These are phyloP conservation scores for Cetraspora pellucida DNA, from an alignment of 192 early-diverging fungal genomes.

Conservation along the genomic window DNA sequence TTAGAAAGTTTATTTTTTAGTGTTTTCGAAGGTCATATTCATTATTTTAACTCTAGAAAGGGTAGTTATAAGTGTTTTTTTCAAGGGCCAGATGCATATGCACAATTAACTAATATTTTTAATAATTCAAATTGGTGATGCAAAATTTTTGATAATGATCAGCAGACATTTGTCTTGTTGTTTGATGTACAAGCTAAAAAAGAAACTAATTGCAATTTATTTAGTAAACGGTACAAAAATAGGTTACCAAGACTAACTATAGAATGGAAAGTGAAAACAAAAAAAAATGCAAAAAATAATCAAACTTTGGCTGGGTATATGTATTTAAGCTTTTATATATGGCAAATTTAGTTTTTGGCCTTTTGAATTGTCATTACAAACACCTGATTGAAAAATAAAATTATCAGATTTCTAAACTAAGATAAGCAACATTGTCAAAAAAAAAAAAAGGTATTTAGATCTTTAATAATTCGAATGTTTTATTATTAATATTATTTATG, in stretches of 20 bases:
- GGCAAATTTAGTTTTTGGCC: not conserved
- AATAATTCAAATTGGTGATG: not conserved
- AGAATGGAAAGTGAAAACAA: not conserved
- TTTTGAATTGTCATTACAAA: no score
- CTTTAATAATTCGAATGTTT: no score
- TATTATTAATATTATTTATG: no score
- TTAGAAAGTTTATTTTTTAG: not conserved
- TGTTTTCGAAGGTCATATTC: not conserved
- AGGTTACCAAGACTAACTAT: not conserved
- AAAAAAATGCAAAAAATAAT: not conserved
- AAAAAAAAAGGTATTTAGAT: no score
- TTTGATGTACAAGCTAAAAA: no score
- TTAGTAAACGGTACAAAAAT: no score
- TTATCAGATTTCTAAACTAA: no score
- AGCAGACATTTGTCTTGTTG: no score
- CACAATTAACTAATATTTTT: not conserved
- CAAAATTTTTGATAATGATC: no score
- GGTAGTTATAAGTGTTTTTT: constrained; percentile 4
- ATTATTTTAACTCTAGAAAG: not conserved
- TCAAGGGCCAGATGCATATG: not conserved
- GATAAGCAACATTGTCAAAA: no score
- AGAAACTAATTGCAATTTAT: no score
- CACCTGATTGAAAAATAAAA: no score
- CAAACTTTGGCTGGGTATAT: not conserved
- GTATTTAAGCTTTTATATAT: not conserved